Base-by-base conservation (phyloP, 495 filamentous ascomycete genomes). In the Trichoderma virens region DNA sequence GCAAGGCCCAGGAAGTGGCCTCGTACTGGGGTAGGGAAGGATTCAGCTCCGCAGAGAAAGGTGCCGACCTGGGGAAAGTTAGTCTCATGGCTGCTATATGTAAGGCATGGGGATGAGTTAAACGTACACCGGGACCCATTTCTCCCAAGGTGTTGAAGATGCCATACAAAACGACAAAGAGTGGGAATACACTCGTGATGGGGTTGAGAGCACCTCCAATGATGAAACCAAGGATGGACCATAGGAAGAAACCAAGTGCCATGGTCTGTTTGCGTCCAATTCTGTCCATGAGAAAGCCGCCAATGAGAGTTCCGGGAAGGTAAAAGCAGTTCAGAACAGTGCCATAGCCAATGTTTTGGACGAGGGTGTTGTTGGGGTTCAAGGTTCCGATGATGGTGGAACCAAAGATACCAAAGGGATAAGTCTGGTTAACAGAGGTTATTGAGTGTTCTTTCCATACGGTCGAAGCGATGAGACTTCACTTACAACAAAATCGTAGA, bases 1-100 rank as follows among this genome's bases (percentile, higher is more conserved):
- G 76, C 79, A 61, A 81, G 70, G 2, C 80, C 79, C 2, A 81
- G 69, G 56, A 78, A 81, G 59, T 82, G 78, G 3, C 81, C 80
- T 11, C 81, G 76, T 0, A 83, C 66, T 1, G 80, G 76, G 0
- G 80, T 84, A 1, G 80, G 79, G 64, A 84, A 83, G 0, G 75
- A 80, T 54, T 84, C 80, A 0, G 76, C 72, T 5, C 73, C 73
- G 39, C 72, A 78, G 28, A 80, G 71, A 63, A 82, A 79, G 20
- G 73, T 80, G 2, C 76, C 71, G 16, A 77, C 62, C 62, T 64
- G 14, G 43, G 9, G 0, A 28, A 18, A 38, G 18, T 62, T 62
- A 62, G 34, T 23, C 31, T 27, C 18, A 30, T 0, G 11, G n/a
- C 2, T 20, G 14, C 45, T 20, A 5, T 20, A 3, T 20, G 43